Conservation (phyloP, 805 yeast species). For the Schwanniomyces pseudopolymorphus region DNA sequence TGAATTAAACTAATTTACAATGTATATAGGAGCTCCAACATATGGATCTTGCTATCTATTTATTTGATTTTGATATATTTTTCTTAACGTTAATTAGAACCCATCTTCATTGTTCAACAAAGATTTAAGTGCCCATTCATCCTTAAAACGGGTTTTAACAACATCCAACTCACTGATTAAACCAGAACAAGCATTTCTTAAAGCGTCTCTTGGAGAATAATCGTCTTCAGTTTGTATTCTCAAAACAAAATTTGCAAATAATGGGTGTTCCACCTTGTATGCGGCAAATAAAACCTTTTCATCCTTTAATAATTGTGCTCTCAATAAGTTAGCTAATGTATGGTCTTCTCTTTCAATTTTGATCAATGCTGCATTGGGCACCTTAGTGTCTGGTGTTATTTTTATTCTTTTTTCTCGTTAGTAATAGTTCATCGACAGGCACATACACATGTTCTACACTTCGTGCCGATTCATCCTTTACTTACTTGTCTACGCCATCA, state of each 20-base stretch:
- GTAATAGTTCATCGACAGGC: constrained; percentile 6
- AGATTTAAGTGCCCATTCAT: constrained; percentile 91
- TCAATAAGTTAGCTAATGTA: constrained; percentile 85
- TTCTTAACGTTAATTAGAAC: neutral
- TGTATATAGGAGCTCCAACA: neutral
- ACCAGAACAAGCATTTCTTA: constrained; percentile 83
- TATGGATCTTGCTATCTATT: neutral
- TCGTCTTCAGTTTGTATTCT: constrained; percentile 96
- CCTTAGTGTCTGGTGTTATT: constrained; percentile 89
- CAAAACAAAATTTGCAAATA: constrained; percentile 92
- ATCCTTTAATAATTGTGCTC: constrained; percentile 84
- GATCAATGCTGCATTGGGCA: constrained; percentile 90
- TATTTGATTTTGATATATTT: neutral
- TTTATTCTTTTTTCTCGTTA: constrained; percentile 51
- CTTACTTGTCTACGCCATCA: constrained; percentile 94
- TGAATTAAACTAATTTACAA: neutral
- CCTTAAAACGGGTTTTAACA: constrained; percentile 74
- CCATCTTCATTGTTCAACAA: constrained; percentile 50
- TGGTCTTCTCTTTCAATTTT: constrained; percentile 97
- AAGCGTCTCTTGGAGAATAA: constrained; percentile 85
- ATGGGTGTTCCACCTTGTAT: constrained; percentile 96
- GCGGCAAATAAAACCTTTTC: constrained; percentile 93
- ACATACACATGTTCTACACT: too few species aligned
- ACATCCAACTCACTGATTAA: constrained; percentile 77
- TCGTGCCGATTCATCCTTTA: too few species aligned